Conservation (phyloP, 805 yeast species). For the Wickerhamomyces bisporus region DNA sequence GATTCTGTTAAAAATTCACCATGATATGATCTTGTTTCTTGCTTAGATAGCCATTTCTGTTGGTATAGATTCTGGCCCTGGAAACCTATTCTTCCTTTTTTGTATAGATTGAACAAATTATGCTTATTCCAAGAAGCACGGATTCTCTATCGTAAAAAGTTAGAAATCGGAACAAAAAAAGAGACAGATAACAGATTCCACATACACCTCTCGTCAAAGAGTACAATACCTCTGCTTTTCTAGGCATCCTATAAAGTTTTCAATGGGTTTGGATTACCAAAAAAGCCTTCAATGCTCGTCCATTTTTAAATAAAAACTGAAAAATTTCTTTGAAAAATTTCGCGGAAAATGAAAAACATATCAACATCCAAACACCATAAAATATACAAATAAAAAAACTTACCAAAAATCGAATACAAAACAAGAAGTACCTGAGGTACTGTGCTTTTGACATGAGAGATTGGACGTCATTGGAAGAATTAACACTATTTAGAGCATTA, state of each 20-base stretch:
- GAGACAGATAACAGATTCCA: neutral
- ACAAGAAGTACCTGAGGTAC: too few species aligned
- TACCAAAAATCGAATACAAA: too few species aligned
- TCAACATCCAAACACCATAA: slow-evolving; percentile 7
- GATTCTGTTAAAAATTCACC: slow-evolving; percentile 89
- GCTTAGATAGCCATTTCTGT: slow-evolving; percentile 88
- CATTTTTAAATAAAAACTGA: neutral
- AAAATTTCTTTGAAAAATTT: neutral
- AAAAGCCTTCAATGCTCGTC: neutral
- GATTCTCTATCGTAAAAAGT: slow-evolving; percentile 35
- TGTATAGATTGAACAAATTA: slow-evolving; percentile 83
- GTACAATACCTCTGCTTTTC: slow-evolving; percentile 51
- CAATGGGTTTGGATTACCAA: too few species aligned
- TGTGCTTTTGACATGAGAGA: slow-evolving; percentile 15
- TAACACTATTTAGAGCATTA: slow-evolving; percentile 52
- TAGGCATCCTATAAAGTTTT: slow-evolving; percentile 42
- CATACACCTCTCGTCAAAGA: slow-evolving; percentile 50
- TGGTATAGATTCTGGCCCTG: slow-evolving; percentile 71
- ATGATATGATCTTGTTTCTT: slow-evolving; percentile 90
- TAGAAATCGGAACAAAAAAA: neutral
- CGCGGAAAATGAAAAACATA: neutral
- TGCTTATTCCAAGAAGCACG: slow-evolving; percentile 90
- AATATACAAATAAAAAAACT: neutral
- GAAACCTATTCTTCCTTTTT: slow-evolving; percentile 54
- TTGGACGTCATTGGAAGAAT: slow-evolving; percentile 64